Evolutionary conservation across 2,329 filamentous ascomycete species (phyloP).

Genomic region (Aspergillus sp.): DNA sequence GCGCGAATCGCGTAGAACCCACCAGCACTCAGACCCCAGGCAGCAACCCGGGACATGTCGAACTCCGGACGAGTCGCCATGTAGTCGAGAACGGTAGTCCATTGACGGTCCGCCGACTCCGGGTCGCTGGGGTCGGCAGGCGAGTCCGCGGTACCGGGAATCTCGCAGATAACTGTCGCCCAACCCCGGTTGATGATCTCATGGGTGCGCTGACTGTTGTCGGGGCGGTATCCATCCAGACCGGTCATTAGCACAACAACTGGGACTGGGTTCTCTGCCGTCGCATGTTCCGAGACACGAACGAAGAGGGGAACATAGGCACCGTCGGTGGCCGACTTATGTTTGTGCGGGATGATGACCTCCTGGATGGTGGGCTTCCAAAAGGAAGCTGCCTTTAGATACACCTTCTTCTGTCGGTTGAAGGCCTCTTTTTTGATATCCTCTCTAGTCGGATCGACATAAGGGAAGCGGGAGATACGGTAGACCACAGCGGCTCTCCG

Average conservation of each 20-base stretch:
- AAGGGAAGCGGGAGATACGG: constrained; percentile 71
- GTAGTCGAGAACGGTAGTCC: constrained; percentile 64
- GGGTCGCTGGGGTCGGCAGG: constrained; percentile 65
- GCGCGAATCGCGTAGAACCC: constrained; percentile 69
- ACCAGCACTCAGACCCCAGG: constrained; percentile 67
- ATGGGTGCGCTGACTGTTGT: constrained; percentile 55
- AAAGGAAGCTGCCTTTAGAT: constrained; percentile 57
- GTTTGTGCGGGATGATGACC: constrained; percentile 61
- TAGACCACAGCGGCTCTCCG: constrained; percentile 73
- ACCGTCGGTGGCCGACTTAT: constrained; percentile 55
- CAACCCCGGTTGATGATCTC: constrained; percentile 66
- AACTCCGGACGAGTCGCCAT: constrained; percentile 55
- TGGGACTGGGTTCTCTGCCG: constrained; percentile 49
- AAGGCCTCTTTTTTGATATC: constrained; percentile 63
- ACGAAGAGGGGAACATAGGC: constrained; percentile 65
- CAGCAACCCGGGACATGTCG: constrained; percentile 59
- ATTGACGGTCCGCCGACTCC: constrained; percentile 61
- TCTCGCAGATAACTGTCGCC: constrained; percentile 64
- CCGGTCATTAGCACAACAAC: constrained; percentile 60
- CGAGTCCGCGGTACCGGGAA: constrained; percentile 68
- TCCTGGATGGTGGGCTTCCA: constrained; percentile 65
- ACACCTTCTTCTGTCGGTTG: constrained; percentile 65
- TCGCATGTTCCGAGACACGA: constrained; percentile 56
- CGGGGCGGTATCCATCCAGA: constrained; percentile 61
- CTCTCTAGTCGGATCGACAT: constrained; percentile 32